These are phyloP conservation scores for Pseudogymnoascus sp. DNA, from an alignment of 2,329 filamentous ascomycete genomes.

Conservation along the genomic window DNA sequence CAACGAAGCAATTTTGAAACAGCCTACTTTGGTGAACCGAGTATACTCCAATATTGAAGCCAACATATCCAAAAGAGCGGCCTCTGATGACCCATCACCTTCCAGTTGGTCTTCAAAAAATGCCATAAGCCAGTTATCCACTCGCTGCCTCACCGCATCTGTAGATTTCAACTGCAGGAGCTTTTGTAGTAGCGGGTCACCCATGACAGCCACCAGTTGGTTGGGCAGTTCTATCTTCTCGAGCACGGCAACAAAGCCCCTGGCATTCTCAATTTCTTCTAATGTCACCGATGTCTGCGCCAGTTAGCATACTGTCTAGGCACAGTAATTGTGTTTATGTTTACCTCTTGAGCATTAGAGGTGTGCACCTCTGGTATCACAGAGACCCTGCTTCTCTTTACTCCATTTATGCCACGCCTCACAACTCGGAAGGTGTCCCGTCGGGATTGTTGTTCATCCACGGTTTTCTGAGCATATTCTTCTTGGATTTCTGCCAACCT, in stretches of 20 bases:
- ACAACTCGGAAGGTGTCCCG: slow-evolving; percentile 56
- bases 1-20: neutral
- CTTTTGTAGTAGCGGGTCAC: slow-evolving; percentile 71
- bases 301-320: slow-evolving; percentile 26
- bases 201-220: slow-evolving; percentile 68
- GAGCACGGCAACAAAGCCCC: slow-evolving; percentile 61
- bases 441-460: slow-evolving; percentile 32
- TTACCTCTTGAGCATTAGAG: slow-evolving; percentile 59
- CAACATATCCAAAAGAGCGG: slow-evolving; percentile 45
- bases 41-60: slow-evolving; percentile 49
- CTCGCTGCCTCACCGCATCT: slow-evolving; percentile 40
- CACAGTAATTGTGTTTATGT: slow-evolving; percentile 11
- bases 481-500: slow-evolving; percentile 60
- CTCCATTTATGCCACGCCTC: slow-evolving; percentile 36
- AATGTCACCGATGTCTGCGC: slow-evolving; percentile 52
- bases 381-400: slow-evolving; percentile 40
- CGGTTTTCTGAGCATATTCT: slow-evolving; percentile 40
- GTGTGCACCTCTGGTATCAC: slow-evolving; percentile 65
- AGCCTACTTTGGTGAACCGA: slow-evolving; percentile 43
- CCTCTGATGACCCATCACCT: slow-evolving; percentile 40
- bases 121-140: slow-evolving; percentile 50
- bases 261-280: slow-evolving; percentile 68
- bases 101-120: slow-evolving; percentile 46
- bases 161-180: slow-evolving; percentile 57
- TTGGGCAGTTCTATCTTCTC: slow-evolving; percentile 75